phyloP scores from a whole-genome alignment of 2,329 filamentous ascomycete genomes.

The Stylonectria norvegica region DNA sequence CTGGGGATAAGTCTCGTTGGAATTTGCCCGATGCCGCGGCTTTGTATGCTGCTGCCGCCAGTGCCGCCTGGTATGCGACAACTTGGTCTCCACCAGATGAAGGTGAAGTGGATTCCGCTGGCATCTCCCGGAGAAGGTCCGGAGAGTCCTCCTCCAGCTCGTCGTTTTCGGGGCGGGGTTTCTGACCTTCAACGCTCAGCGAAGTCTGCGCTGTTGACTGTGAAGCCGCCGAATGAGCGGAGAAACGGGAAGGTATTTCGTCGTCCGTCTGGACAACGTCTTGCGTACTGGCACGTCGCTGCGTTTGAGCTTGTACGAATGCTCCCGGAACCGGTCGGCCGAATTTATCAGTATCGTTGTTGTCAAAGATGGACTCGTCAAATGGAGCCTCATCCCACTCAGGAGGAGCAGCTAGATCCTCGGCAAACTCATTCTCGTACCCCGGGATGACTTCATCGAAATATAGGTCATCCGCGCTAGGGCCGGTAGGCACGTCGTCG shows the following conservation, averaged over 20 bases:
- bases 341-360: constrained; percentile 61
- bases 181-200: constrained; percentile 33
- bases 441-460: constrained; percentile 62
- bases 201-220: constrained; percentile 55
- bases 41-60: constrained; percentile 76
- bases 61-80: constrained; percentile 75
- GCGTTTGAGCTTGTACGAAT: constrained; percentile 52
- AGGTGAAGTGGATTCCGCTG: constrained; percentile 9
- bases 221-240: constrained; percentile 40
- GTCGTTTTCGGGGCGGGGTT: constrained; percentile 10
- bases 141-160: constrained; percentile 7
- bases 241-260: constrained; percentile 44
- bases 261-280: constrained; percentile 42
- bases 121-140: constrained; percentile 7
- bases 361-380: constrained; percentile 72
- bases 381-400: constrained; percentile 56
- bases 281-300: constrained; percentile 35
- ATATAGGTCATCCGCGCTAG: constrained; percentile 60
- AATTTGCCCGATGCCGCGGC: constrained; percentile 77
- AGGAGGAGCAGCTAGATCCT: constrained; percentile 38
- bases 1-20: constrained; percentile 52
- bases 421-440: constrained; percentile 46
- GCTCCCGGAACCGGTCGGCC: constrained; percentile 58
- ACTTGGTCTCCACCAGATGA: constrained; percentile 25
- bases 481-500: constrained; percentile 7